phyloP scores from a whole-genome alignment of 306 rosid genomes.

The Dicorynia guianensis region DNA sequence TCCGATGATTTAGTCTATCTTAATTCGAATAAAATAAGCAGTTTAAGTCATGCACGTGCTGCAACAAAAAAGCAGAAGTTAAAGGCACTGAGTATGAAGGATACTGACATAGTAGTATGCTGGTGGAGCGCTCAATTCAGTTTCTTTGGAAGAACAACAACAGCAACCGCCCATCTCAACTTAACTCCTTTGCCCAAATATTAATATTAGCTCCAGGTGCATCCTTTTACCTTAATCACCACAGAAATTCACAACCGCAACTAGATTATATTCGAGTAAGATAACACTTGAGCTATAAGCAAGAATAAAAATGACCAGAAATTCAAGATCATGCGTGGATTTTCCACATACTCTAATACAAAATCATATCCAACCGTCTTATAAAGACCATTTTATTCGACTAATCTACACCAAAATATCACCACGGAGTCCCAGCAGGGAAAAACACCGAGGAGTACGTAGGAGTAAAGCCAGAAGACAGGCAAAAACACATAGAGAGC shows the following conservation, averaged over 20 bases:
- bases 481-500: neutral
- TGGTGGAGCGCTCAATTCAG: constrained; percentile 50
- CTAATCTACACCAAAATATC: neutral
- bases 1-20: neutral
- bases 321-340: constrained; percentile 36
- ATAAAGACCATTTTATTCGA: neutral
- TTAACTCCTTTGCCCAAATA: constrained; percentile 48
- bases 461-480: neutral
- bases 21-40: neutral
- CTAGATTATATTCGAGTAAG: constrained; percentile 16
- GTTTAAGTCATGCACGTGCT: neutral
- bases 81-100: constrained; percentile 27
- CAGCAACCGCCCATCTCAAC: constrained; percentile 78
- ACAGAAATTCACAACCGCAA: constrained; percentile 35
- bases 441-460: neutral
- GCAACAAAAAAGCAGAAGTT: constrained; percentile 12
- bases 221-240: constrained; percentile 57
- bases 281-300: neutral
- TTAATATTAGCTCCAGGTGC: constrained; percentile 36
- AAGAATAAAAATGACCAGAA: neutral
- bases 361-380: neutral
- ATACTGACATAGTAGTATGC: constrained; percentile 63
- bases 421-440: neutral
- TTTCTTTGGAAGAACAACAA: constrained; percentile 62
- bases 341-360: constrained; percentile 7